Evolutionary conservation across 192 early-diverging fungal genomes (phyloP).

Genomic region (Entomortierella beljakovae): DNA sequence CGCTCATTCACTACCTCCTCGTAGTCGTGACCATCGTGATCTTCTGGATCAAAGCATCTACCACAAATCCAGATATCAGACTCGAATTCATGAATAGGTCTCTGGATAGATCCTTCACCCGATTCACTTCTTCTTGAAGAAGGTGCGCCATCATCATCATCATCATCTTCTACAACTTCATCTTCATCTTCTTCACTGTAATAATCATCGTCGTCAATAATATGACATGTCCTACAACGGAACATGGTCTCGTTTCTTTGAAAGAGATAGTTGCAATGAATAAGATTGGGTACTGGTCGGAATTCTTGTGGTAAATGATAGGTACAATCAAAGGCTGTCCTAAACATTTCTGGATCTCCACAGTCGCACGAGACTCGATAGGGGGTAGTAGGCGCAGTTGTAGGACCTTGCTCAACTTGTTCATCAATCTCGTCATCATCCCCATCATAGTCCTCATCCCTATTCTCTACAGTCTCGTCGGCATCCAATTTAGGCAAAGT

Average conservation of each 20-base stretch:
- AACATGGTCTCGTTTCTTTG: constrained; percentile 25
- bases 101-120: too few relatives aligned
- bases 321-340: constrained; percentile 29
- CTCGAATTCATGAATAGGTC: too few relatives aligned
- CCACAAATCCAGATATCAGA: constrained; percentile 44
- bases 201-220: background rate
- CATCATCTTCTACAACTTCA: too few relatives aligned
- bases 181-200: background rate
- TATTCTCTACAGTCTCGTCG: background rate
- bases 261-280: constrained; percentile 40
- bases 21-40: constrained; percentile 18
- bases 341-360: constrained; percentile 35
- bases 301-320: constrained; percentile 36
- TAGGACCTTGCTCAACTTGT: background rate
- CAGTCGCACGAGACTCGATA: constrained; percentile 23
- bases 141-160: too few relatives aligned
- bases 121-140: too few relatives aligned
- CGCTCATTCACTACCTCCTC: constrained; percentile 9
- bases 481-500: background rate
- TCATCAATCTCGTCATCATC: background rate
- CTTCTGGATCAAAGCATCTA: constrained; percentile 25
- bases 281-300: constrained; percentile 23
- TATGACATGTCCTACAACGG: constrained; percentile 23
- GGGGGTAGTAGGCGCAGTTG: too few relatives aligned
- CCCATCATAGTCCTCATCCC: background rate